A percentile compares a stretch with the other conserved stretches of the same genome.
phyloP scores from a whole-genome alignment of 2,329 filamentous ascomycete species.

The Raffaelea deltoideospora region DNA sequence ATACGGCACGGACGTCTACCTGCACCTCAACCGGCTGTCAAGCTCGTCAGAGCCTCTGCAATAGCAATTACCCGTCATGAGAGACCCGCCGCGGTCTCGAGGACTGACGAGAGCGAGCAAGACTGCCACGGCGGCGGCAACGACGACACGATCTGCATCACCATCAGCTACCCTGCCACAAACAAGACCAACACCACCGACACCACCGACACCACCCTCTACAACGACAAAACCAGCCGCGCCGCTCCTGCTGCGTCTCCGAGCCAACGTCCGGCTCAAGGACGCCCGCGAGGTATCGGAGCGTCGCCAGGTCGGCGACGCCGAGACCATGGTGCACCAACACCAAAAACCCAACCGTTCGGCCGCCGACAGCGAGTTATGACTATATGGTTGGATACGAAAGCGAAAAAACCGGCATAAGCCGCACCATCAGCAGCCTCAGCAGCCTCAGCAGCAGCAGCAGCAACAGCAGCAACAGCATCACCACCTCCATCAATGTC shows the following conservation, averaged over 20 bases:
- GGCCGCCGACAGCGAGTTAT: conserved; percentile 22
- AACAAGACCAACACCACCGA: not conserved
- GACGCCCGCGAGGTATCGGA: conserved; percentile 59
- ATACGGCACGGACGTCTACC: conserved; percentile 96
- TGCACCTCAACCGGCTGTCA: conserved; percentile 89
- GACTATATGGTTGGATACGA: too few species aligned
- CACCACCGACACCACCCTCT: not conserved
- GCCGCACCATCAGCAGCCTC: not conserved
- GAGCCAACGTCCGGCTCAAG: conserved; percentile 54
- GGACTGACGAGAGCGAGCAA: conserved; percentile 43
- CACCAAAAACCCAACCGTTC: conserved; percentile 15
- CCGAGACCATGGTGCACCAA: conserved; percentile 57
- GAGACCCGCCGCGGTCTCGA: conserved; percentile 50
- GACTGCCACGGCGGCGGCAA: too few species aligned
- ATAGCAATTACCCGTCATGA: conserved; percentile 87
- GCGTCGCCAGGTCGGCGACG: conserved; percentile 80
- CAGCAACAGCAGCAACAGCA: too few species aligned
- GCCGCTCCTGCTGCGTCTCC: conserved; percentile 27
- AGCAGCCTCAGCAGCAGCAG: too few species aligned
- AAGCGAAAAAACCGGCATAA: too few species aligned
- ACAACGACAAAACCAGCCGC: not conserved
- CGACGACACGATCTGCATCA: too few species aligned
- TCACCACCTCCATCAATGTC: too few species aligned
- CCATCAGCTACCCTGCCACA: not conserved
- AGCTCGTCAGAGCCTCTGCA: conserved; percentile 92